Base-by-base conservation (phyloP, 306 rosid species). In the Carpinus viminea region DNA sequence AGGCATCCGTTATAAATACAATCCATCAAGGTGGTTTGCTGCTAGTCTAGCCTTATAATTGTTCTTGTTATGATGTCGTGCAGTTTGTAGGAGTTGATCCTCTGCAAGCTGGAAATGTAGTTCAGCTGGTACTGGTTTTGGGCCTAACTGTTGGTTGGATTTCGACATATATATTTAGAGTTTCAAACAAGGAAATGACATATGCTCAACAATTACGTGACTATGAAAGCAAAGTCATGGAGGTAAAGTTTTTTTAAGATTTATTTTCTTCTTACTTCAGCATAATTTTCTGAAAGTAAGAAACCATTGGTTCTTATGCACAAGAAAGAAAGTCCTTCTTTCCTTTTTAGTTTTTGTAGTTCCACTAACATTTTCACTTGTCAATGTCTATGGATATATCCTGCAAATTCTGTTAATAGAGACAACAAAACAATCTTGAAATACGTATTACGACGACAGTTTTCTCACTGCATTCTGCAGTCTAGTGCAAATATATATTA, bases 101-200 rank as follows among this genome's bases (percentile, higher is more conserved):
- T 75, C 85, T 95, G 52, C 97, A 95, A 85, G 96, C 99, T 69
- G 98, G 99, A 65, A 95, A 95, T 83, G 98, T 91, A 7, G 99
- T 95, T 84, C 99, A 95, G 89, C 89, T 95, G 74, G 89, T 95
- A 71, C 68, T 95, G 69, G 99, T 95, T 80, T 86, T 95, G 90
- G 99, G 99, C 54, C 88, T 95, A 72, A 95, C 97, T 8, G 21
- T 95, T 62, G 99, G 96, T 72, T 95, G 99, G 99, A 90, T 95
- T 86, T 91, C 93, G 9, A 93, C 98, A 0, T 95, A 95, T 45
- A 87, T 95, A 80, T 95, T 95, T 51, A 85, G 99, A 86, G 99
- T 95, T 86, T 91, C 97, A 79, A 95, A 93, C 84, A 93, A 95
- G 90, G 98, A 95, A 83, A 95, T 95, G 99, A 95, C 99, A 56